Evolutionary conservation across 306 rosid species (phyloP), one percentile per base, ranked within the genome.

Genomic region (Citrullus colocynthis): DNA sequence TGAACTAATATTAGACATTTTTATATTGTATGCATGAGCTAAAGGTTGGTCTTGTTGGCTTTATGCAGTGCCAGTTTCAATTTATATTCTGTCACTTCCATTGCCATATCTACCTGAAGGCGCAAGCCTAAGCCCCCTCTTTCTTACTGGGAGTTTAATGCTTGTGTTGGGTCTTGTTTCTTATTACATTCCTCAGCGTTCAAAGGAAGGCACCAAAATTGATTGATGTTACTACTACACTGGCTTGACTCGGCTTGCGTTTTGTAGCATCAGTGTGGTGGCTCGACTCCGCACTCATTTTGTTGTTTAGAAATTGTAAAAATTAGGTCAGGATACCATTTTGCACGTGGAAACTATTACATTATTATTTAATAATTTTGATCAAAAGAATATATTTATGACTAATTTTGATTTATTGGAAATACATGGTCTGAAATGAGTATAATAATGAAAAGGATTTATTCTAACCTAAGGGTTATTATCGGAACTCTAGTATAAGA

Each of bases 61-160:
- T 80, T 90, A 48, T 48, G 90, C 93, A 93, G 98, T 91, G 86
- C 97, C 98, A 7, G 71, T 90, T 78, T 85, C 97, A 54, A 88
- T 93, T 78, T 91, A 83, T 72, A 73, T 89, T 76, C 96, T 91
- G 78, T 90, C 98, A 61, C 88, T 85, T 59, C 96, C 94, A 71
- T 80, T 93, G 87, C 98, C 98, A 60, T 93, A 88, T 88, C 91
- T 93, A 81, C 87, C 88, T 2, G 81, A 57, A 55, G 86, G 86
- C 79, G 79, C 96, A 81, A 81, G 74, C 74, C 80, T 93, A 83
- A 90, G 98, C 78, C 97, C 97, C 39, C 83, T 87, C 45, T 93
- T 93, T 69, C 83, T 93, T 73, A 83, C 85, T 15, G 98, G 96
- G 36, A 86, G 91, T 85, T 84, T 81, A 14, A 86, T 93, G 76